Conservation (phyloP, 306 rosid species). For the Ziziphus jujuba region DNA sequence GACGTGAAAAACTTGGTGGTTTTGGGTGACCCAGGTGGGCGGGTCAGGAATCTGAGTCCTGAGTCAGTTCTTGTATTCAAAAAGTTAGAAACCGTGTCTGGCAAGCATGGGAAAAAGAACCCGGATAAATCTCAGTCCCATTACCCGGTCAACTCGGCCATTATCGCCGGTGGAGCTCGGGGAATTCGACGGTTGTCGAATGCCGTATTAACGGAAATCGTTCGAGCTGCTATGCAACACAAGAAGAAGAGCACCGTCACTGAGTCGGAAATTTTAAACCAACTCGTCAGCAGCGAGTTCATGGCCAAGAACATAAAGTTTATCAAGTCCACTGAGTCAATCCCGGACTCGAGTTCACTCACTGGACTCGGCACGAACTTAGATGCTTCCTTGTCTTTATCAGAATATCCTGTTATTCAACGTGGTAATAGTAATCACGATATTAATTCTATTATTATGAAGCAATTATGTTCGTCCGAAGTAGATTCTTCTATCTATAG, state of each 20-base stretch:
- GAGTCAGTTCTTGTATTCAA: constrained; percentile 49
- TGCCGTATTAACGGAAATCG: constrained; percentile 54
- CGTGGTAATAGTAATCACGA: constrained; percentile 47
- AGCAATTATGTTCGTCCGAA: constrained; percentile 52
- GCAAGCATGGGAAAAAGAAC: constrained; percentile 42
- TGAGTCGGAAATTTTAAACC: constrained; percentile 61
- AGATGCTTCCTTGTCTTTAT: constrained; percentile 24
- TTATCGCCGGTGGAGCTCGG: constrained; percentile 74
- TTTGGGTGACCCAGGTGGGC: constrained; percentile 56
- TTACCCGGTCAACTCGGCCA: constrained; percentile 35
- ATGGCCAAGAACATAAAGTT: constrained; percentile 45
- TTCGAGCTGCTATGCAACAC: constrained; percentile 52
- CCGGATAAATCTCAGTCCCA: constrained; percentile 38
- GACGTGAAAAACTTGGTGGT: constrained; percentile 48
- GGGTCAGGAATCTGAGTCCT: constrained; percentile 50
- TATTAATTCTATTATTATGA: constrained; percentile 47
- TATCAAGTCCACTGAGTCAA: constrained; percentile 39
- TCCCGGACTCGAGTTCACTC: constrained; percentile 56
- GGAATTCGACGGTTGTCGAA: constrained; percentile 65
- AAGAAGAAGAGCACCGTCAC: constrained; percentile 52
- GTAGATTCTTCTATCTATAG: constrained; percentile 77
- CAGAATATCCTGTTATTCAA: constrained; percentile 40
- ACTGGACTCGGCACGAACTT: constrained; percentile 19
- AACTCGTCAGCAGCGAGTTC: constrained; percentile 49
- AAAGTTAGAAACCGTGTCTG: neutral